Percentiles rank a stretch among this genome's conserved stretches.
Conservation (phyloP, 208 protist genomes). For the Wallacemonas sp. region DNA sequence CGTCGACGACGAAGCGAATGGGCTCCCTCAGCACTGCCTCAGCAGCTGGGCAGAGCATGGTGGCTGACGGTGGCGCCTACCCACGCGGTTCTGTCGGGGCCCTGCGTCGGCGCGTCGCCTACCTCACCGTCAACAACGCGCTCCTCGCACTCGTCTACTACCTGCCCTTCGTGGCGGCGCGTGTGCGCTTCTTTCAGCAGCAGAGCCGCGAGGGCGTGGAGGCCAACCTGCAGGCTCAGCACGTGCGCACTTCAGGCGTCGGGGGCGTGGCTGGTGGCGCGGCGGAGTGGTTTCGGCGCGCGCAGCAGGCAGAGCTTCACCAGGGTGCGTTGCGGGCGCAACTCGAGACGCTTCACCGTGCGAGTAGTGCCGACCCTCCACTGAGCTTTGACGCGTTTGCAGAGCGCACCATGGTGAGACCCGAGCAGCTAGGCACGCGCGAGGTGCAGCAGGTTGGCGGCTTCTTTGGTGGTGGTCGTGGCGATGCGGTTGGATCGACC, state of each 20-base stretch:
- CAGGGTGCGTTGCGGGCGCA: neutral
- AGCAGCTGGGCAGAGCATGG: neutral
- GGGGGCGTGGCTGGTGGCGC: constrained; percentile 22
- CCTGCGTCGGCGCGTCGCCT: neutral
- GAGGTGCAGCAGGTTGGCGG: neutral
- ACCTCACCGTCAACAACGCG: constrained; percentile 26
- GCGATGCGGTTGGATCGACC: no score
- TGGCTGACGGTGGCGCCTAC: neutral
- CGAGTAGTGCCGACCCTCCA: neutral
- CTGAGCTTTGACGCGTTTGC: neutral
- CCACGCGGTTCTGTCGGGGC: no score
- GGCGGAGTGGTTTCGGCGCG: constrained; percentile 19
- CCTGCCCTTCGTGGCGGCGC: constrained; percentile 43
- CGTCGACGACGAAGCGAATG: neutral
- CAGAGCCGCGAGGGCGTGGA: constrained; percentile 18
- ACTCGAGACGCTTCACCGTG: neutral
- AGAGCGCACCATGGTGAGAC: neutral
- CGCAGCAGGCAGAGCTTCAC: constrained; percentile 4
- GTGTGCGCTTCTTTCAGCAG: constrained; percentile 30
- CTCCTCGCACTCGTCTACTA: constrained; percentile 38
- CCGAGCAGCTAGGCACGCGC: neutral
- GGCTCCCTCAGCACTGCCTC: no score
- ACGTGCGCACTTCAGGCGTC: constrained; percentile 9
- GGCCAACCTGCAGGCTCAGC: neutral
- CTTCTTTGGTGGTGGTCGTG: neutral